phyloP scores from a whole-genome alignment of 345 rosid species.

The Acer saccharum region DNA sequence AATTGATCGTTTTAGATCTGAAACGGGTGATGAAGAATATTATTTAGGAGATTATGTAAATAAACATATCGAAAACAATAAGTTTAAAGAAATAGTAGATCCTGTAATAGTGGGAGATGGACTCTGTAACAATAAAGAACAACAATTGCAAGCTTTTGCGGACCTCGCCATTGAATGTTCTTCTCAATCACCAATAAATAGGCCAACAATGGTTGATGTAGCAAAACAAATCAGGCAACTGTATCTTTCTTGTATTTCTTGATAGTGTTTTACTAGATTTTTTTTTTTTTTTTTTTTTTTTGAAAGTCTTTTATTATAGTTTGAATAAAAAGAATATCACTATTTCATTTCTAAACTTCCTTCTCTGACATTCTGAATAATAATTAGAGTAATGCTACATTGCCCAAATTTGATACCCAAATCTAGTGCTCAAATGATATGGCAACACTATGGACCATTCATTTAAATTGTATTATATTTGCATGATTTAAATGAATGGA shows the following conservation, averaged over 20 bases:
- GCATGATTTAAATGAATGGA: too few species aligned
- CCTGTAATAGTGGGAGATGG: constrained; percentile 4
- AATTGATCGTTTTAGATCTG: background rate
- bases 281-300: too few species aligned
- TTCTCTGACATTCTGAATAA: too few species aligned
- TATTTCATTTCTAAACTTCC: too few species aligned
- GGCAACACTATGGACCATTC: too few species aligned
- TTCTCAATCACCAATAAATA: background rate
- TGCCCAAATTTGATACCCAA: too few species aligned
- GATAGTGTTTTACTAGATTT: too few species aligned
- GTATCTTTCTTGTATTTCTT: background rate
- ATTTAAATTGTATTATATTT: too few species aligned
- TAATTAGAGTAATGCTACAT: too few species aligned
- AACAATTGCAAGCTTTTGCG: constrained; percentile 8
- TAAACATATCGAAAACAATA: background rate
- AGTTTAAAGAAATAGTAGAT: constrained; percentile 8
- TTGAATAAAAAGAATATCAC: too few species aligned
- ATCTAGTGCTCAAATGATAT: too few species aligned
- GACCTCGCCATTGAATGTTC: constrained; percentile 1
- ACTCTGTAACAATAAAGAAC: background rate
- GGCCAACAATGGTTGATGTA: constrained; percentile 30
- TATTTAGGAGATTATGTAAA: background rate
- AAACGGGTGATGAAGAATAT: background rate
- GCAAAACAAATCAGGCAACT: constrained; percentile 17
- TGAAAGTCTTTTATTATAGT: too few species aligned